Evolutionary conservation across 805 yeast genomes (phyloP).

Genomic region (Candida ponderosae): DNA sequence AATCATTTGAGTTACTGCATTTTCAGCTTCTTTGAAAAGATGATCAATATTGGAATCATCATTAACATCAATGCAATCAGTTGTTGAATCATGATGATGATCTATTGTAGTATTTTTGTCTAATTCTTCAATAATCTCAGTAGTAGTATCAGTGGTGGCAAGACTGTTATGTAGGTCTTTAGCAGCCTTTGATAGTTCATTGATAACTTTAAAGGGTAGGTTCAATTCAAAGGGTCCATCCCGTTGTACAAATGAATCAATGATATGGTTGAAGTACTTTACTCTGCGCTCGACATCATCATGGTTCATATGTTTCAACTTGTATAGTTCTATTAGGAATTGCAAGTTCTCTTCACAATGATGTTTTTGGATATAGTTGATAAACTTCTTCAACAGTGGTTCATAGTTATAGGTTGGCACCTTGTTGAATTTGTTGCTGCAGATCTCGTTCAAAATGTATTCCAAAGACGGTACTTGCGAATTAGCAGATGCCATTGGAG

Average conservation of each 20-base stretch:
- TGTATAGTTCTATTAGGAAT: conserved; percentile 10
- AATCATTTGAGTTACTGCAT: not conserved
- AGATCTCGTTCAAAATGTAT: not conserved
- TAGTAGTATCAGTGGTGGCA: too few relatives aligned
- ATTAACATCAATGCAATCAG: too few relatives aligned
- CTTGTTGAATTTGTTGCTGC: not conserved
- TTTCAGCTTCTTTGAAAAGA: not conserved
- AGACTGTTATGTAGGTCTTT: too few relatives aligned
- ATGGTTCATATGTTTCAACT: too few relatives aligned
- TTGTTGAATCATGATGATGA: too few relatives aligned
- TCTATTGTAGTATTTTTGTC: too few relatives aligned
- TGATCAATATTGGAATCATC: not conserved
- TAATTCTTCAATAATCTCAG: too few relatives aligned
- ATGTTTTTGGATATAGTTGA: not conserved
- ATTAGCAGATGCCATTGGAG: too few relatives aligned
- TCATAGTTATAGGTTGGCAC: not conserved
- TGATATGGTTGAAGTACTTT: too few relatives aligned
- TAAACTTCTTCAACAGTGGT: not conserved
- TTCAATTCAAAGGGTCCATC: not conserved
- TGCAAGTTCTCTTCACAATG: conserved; percentile 22
- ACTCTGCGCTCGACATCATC: too few relatives aligned
- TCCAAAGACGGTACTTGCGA: not conserved
- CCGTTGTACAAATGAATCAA: not conserved
- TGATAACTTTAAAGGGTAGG: not conserved
- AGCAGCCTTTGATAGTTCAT: too few relatives aligned